These are phyloP conservation scores for Domatiomyces catenatus DNA, from an alignment of 2,329 filamentous ascomycete genomes.

Conservation along the genomic window DNA sequence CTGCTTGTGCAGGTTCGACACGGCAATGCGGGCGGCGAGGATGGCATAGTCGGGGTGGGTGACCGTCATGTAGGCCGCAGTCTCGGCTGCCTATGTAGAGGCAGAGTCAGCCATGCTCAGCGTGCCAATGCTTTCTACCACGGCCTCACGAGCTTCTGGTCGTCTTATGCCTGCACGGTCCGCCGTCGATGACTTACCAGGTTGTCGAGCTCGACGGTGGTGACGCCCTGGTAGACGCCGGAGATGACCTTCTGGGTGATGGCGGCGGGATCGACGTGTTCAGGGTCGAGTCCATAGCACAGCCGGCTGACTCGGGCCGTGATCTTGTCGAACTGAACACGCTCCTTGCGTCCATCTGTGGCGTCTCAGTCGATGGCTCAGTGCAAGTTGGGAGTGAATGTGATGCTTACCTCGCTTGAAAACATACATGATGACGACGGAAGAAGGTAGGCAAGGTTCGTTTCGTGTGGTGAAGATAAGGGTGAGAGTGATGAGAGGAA, in stretches of 20 bases:
- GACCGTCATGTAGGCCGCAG: conserved; percentile 98
- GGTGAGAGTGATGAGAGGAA: neutral
- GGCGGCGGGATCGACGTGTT: conserved; percentile 90
- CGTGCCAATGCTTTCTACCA: no score
- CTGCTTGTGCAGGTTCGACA: conserved; percentile 99
- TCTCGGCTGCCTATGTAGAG: conserved; percentile 69
- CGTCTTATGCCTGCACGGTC: no score
- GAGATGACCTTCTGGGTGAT: conserved; percentile 99
- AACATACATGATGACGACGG: conserved; percentile 37
- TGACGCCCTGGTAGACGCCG: conserved; percentile 96
- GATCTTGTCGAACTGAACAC: conserved; percentile 99
- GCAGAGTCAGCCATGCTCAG: conserved; percentile 16
- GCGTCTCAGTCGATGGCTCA: neutral
- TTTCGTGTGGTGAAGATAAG: neutral
- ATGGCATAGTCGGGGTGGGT: conserved; percentile 98
- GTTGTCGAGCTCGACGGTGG: conserved; percentile 90
- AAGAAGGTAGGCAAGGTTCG: neutral
- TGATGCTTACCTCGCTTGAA: conserved; percentile 43
- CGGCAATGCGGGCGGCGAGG: conserved; percentile 91
- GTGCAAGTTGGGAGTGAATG: neutral
- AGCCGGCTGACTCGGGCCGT: conserved; percentile 93
- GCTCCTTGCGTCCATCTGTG: conserved; percentile 95
- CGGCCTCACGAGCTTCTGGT: no score
- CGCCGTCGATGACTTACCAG: conserved; percentile 47
- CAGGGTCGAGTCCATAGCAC: conserved; percentile 91